Evolutionary conservation across 169 alveolate species (phyloP), one percentile per base, ranked within the genome.

Genomic region (Plasmodium knowlesi): DNA sequence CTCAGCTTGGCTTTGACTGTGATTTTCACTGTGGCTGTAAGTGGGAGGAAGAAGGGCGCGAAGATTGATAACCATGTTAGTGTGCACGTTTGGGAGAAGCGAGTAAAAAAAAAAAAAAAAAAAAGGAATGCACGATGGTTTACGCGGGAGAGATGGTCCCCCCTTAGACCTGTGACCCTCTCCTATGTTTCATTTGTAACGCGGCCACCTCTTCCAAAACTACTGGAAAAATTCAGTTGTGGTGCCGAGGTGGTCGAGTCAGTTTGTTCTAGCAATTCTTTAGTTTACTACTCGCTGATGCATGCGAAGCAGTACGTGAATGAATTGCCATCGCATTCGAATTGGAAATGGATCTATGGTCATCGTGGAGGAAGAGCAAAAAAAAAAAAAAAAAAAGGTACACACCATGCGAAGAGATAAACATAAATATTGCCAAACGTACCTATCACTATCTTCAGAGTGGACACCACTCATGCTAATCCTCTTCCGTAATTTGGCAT

Each of bases 251-350:
- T 28, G 28, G 67, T 32, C 32, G 67, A 4, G 85, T 72, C 14
- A 22, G 79, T 9, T 84, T 84, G 32, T 22, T 84, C 5, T 84
- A 12, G 93, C 93, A 84, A 73, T 84, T 14, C 54, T 73, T 73
- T 84, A 84, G 93, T 84, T 84, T 84, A 53, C 84, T 84, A 46
- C 32, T 73, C 78, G 37, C 84, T 84, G 61, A 34, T n/a, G 32
- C 41, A 72, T 37, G 74, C 32, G 46, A 73, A 84, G 61, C 61
- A 84, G 84, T 74, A 84, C 37, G 93, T 84, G 93, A 84, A 84
- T 84, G 32, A 34, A 84, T 73, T 84, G 93, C 93, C 19, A 0
- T 19, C n/a, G 54, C 0, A 12, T 3, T 41, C 1, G 50, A 6
- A 6, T 32, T 10, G 0, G 50, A 12, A 41, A 41, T 41, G 50